These are phyloP conservation scores for Rhazya stricta DNA, from an alignment of 257 asterid species.

Conservation along the genomic window DNA sequence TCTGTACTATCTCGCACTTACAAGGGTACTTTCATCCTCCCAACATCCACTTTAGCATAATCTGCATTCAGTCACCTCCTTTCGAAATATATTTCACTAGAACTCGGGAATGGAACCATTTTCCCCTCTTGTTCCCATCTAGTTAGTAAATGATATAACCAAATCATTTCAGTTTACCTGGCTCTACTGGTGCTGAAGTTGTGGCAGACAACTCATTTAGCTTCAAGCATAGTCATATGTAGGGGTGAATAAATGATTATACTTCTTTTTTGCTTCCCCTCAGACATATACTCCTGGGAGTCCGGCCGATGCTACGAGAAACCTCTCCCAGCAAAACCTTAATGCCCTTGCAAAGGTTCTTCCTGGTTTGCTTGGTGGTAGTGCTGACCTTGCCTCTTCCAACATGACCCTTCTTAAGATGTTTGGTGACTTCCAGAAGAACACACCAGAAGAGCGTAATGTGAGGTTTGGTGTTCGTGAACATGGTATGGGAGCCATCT, in stretches of 20 bases:
- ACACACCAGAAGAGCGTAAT: conserved; percentile 62
- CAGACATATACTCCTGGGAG: conserved; percentile 66
- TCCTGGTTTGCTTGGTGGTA: conserved; percentile 84
- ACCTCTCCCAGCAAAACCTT: conserved; percentile 56
- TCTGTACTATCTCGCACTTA: background rate
- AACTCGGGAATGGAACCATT: background rate
- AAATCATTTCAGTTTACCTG: background rate
- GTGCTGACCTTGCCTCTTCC: conserved; percentile 90
- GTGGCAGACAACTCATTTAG: background rate
- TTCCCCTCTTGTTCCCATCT: background rate
- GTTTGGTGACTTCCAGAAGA: conserved; percentile 77
- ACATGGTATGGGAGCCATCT: conserved; percentile 83
- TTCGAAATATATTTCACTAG: background rate
- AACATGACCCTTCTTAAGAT: conserved; percentile 76
- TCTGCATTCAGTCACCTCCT: background rate
- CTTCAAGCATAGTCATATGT: background rate
- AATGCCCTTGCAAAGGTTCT: conserved; percentile 75
- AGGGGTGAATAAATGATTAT: background rate
- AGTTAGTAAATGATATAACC: background rate
- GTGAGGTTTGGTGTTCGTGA: conserved; percentile 71
- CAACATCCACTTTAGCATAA: background rate
- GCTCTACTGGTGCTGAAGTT: background rate
- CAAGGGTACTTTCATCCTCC: background rate
- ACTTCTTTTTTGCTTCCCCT: conserved; percentile 7
- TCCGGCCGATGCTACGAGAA: conserved; percentile 66